phyloP scores from a whole-genome alignment of 805 yeast species.

The Phaffomyces opuntiae region DNA sequence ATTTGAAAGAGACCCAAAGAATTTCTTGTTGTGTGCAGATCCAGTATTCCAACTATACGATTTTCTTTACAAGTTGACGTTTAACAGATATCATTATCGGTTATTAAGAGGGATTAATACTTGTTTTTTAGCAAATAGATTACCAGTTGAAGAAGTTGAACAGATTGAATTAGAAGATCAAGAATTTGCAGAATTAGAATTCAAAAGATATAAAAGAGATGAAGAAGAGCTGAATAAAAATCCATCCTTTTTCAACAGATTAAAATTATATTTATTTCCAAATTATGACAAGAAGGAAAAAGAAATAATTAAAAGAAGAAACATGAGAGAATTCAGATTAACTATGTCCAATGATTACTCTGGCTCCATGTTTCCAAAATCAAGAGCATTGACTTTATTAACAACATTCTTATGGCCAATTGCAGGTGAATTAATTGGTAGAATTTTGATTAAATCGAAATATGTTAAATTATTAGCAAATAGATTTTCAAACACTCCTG shows the following conservation, averaged over 20 bases:
- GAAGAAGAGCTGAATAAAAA: background rate
- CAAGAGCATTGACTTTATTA: constrained; percentile 13
- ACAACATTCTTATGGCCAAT: constrained; percentile 23
- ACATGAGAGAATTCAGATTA: constrained; percentile 21
- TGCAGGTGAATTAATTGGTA: constrained; percentile 23
- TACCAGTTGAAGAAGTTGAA: constrained; percentile 26
- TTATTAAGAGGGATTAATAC: constrained; percentile 29
- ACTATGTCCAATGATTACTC: constrained; percentile 26
- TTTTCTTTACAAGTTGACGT: constrained; percentile 15
- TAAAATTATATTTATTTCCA: constrained; percentile 4
- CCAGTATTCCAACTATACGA: constrained; percentile 13
- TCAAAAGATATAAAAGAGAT: background rate
- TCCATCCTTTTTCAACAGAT: background rate
- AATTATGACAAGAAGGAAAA: constrained; percentile 1
- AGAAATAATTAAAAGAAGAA: constrained; percentile 8
- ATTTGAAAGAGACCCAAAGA: constrained; percentile 8
- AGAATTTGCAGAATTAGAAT: constrained; percentile 5
- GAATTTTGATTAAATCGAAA: constrained; percentile 19
- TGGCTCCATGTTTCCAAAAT: constrained; percentile 15
- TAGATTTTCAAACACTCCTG: constrained; percentile 27
- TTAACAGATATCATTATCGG: constrained; percentile 30
- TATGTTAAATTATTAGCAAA: constrained; percentile 17
- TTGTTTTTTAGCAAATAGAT: constrained; percentile 26
- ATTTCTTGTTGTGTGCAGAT: constrained; percentile 7
- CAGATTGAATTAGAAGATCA: constrained; percentile 27